Percentiles rank a stretch among this genome's conserved stretches.
phyloP scores from a whole-genome alignment of 306 rosid species.

The Quercus gilva region DNA sequence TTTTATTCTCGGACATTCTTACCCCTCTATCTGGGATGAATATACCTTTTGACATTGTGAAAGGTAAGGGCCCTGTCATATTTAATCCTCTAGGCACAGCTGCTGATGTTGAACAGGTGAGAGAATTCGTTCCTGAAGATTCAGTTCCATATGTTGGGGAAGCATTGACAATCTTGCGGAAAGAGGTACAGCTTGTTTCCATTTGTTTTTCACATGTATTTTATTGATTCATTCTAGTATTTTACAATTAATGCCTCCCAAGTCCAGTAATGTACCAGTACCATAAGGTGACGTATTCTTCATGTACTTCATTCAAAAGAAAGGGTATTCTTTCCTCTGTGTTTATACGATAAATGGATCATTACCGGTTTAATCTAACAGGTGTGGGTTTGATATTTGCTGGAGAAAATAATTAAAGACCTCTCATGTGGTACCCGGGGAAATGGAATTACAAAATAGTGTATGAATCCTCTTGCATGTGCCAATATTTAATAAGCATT shows the following conservation, averaged over 20 bases:
- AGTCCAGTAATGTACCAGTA: conserved; percentile 1
- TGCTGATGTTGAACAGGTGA: conserved; percentile 69
- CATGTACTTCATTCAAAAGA: not conserved
- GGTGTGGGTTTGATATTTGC: conserved; percentile 11
- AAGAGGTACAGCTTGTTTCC: conserved; percentile 59
- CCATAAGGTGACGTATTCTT: not conserved
- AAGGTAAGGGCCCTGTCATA: conserved; percentile 94
- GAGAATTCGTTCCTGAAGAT: conserved; percentile 90
- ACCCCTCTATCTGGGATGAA: conserved; percentile 99
- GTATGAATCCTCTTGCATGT: not conserved
- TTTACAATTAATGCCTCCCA: conserved; percentile 1
- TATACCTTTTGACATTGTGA: conserved; percentile 94
- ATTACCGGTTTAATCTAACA: not conserved
- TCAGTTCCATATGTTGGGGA: conserved; percentile 97
- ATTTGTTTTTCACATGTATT: conserved; percentile 1
- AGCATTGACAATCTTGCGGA: conserved; percentile 73
- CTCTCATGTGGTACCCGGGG: not conserved
- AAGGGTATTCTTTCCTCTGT: not conserved
- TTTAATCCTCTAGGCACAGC: conserved; percentile 62
- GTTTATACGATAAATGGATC: conserved; percentile 1
- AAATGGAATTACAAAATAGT: not conserved
- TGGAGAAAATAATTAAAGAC: not conserved
- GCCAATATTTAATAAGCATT: not conserved
- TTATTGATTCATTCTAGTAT: conserved; percentile 4
- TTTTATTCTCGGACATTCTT: conserved; percentile 92